Evolutionary conservation across 495 filamentous ascomycete species (phyloP).

Genomic region (Alectoria sarmentosa): DNA sequence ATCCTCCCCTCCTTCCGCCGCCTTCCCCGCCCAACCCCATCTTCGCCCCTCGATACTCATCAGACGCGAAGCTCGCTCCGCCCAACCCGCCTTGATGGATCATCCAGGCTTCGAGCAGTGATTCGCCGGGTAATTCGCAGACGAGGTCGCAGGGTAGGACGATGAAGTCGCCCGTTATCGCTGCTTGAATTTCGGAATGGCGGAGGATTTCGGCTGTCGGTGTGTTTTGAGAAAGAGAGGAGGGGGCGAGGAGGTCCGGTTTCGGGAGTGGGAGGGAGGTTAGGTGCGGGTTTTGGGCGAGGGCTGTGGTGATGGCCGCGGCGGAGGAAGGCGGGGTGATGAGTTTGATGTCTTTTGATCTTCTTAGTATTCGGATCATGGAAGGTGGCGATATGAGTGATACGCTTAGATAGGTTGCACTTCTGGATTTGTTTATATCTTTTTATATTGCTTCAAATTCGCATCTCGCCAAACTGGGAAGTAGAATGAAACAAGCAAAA

Average conservation of each 20-base stretch:
- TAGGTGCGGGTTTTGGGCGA: slow-evolving; percentile 79
- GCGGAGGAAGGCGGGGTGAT: slow-evolving; percentile 71
- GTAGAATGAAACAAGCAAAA: too few relatives aligned
- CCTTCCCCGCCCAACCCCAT: slow-evolving; percentile 45
- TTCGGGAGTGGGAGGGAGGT: slow-evolving; percentile 71
- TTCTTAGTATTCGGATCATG: not conserved
- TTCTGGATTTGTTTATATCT: not conserved
- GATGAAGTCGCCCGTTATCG: slow-evolving; percentile 77
- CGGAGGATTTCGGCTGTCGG: slow-evolving; percentile 89
- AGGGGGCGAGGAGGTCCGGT: slow-evolving; percentile 67
- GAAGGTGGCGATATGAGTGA: not conserved
- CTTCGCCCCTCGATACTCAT: slow-evolving; percentile 30
- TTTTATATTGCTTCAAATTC: not conserved
- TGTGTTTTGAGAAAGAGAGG: slow-evolving; percentile 63
- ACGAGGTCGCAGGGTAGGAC: slow-evolving; percentile 91
- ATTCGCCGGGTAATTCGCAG: slow-evolving; percentile 78
- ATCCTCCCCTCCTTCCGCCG: slow-evolving; percentile 60
- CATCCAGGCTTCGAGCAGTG: slow-evolving; percentile 88
- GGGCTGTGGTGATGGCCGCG: slow-evolving; percentile 63
- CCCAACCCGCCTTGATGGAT: slow-evolving; percentile 64
- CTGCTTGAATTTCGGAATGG: slow-evolving; percentile 59
- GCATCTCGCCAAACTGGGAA: not conserved
- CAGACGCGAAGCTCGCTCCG: slow-evolving; percentile 26
- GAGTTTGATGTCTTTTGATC: slow-evolving; percentile 63
- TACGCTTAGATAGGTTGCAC: not conserved